Percentiles rank a stretch among this genome's conserved stretches.
Evolutionary conservation across 2,329 filamentous ascomycete species (phyloP).

Genomic region (Camillea tinctor): DNA sequence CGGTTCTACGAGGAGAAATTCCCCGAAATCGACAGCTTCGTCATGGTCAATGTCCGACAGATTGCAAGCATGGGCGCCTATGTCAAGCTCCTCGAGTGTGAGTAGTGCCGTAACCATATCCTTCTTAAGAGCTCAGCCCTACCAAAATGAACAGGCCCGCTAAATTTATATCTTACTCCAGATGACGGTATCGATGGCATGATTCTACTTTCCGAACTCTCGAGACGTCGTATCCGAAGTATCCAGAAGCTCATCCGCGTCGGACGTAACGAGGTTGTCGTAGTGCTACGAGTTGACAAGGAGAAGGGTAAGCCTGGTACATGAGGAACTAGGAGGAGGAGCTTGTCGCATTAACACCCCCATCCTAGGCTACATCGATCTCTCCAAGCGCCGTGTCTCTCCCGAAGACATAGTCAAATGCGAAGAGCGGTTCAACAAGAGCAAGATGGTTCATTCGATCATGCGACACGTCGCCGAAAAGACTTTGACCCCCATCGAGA

Average conservation of each 20-base stretch:
- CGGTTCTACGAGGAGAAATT: constrained; percentile 98
- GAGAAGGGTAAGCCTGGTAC: constrained; percentile 71
- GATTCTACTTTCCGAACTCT: constrained; percentile 97
- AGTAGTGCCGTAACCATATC: not conserved
- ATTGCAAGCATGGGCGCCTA: constrained; percentile 99
- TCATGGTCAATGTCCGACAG: constrained; percentile 99
- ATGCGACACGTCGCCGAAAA: constrained; percentile 99
- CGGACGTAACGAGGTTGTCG: constrained; percentile 96
- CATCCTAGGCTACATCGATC: constrained; percentile 83
- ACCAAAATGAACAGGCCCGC: not conserved
- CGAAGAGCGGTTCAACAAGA: constrained; percentile 99
- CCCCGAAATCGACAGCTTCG: constrained; percentile 98
- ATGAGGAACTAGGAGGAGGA: constrained; percentile 9
- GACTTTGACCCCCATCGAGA: constrained; percentile 90
- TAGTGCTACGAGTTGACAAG: constrained; percentile 97
- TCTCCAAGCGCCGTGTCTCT: constrained; percentile 96
- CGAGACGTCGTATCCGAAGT: constrained; percentile 94
- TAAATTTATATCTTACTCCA: not conserved
- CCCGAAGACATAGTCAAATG: constrained; percentile 98
- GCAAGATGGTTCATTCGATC: constrained; percentile 98
- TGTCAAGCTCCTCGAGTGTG: constrained; percentile 91
- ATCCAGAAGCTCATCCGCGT: constrained; percentile 99
- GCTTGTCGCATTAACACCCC: constrained; percentile 21
- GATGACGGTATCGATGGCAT: constrained; percentile 99
- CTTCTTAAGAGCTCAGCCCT: not conserved